Conservation (phyloP, 257 asterid species). For the Nicotiana knightiana region DNA sequence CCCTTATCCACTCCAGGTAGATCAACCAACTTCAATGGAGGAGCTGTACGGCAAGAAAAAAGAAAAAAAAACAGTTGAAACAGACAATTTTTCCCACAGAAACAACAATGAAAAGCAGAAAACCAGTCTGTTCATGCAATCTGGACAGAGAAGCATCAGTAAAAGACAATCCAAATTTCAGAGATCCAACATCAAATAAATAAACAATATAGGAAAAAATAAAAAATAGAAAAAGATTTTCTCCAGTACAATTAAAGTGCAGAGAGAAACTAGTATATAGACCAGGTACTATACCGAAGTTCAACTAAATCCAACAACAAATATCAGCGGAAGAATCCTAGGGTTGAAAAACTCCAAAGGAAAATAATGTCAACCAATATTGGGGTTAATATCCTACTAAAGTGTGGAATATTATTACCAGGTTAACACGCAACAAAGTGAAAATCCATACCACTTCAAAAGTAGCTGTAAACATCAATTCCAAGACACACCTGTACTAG, state of each 20-base stretch:
- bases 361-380: not conserved
- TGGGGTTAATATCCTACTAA: not conserved
- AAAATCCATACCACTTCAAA: not conserved
- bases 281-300: not conserved
- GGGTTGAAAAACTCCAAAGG: constrained; percentile 2
- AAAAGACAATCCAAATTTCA: not conserved
- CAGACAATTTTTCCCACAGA: not conserved
- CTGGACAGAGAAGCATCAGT: constrained; percentile 2
- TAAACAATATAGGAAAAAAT: not conserved
- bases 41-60: constrained; percentile 18
- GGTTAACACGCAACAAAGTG: not conserved
- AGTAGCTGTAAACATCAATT: not conserved
- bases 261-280: not conserved
- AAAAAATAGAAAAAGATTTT: not conserved
- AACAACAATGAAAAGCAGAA: not conserved
- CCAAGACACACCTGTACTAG: constrained; percentile 43
- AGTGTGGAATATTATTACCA: not conserved
- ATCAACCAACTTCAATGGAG: constrained; percentile 29
- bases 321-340: not conserved
- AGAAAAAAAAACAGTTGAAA: not conserved
- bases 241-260: not conserved
- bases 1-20: constrained; percentile 30
- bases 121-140: constrained; percentile 1
- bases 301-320: not conserved
- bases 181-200: not conserved